phyloP scores from a whole-genome alignment of 139 green algal genomes.

The Chlamydomonas sphaeroides region DNA sequence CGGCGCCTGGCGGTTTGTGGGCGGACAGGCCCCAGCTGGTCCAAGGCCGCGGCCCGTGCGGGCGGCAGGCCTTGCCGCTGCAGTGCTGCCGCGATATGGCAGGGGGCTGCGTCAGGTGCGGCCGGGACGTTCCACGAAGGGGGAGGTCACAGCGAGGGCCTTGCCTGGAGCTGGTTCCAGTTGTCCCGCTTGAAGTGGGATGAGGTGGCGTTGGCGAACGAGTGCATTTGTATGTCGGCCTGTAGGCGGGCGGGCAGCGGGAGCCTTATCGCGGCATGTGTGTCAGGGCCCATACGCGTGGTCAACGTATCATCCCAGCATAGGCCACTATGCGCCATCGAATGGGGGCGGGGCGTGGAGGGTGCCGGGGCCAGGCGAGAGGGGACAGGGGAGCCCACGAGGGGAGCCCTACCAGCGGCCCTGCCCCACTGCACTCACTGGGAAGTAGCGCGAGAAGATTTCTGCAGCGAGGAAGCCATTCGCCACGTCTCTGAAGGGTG shows the following conservation, averaged over 20 bases:
- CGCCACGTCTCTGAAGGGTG: conserved; percentile 53
- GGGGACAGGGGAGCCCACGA: neutral
- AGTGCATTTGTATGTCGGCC: conserved; percentile 73
- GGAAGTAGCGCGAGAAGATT: conserved; percentile 67
- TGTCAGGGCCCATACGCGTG: neutral
- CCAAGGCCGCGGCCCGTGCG: too few relatives aligned
- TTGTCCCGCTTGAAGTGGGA: conserved; percentile 68
- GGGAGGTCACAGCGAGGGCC: too few relatives aligned
- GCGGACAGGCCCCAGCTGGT: too few relatives aligned
- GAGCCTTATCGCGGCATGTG: neutral
- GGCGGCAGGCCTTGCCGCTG: too few relatives aligned
- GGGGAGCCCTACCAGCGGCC: too few relatives aligned
- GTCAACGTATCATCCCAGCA: too few relatives aligned
- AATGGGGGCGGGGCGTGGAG: neutral
- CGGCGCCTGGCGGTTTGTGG: too few relatives aligned
- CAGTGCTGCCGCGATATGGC: too few relatives aligned
- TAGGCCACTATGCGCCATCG: neutral
- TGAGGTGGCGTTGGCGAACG: conserved; percentile 67
- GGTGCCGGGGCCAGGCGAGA: neutral
- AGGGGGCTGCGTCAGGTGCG: too few relatives aligned
- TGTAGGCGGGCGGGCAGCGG: conserved; percentile 18
- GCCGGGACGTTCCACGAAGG: too few relatives aligned
- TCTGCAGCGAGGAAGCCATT: conserved; percentile 73
- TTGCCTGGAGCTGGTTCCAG: conserved; percentile 60
- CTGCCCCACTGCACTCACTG: conserved; percentile 29